These are phyloP conservation scores for Pleoardoris graminearum DNA, from an alignment of 2,329 filamentous ascomycete species.

Conservation along the genomic window DNA sequence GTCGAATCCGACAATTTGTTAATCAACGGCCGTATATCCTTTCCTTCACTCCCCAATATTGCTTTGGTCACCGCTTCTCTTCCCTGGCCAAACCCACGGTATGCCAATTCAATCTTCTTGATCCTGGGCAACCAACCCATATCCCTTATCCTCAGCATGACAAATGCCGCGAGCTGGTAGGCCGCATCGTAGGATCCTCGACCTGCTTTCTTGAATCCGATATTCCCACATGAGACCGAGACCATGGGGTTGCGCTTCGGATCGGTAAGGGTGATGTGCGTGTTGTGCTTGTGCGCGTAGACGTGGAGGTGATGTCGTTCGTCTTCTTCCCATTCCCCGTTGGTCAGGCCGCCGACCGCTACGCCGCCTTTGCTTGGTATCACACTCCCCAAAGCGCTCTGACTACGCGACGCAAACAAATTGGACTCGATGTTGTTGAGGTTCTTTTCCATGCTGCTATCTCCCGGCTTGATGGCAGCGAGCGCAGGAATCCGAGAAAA, in stretches of 20 bases:
- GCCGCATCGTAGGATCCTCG: constrained; percentile 86
- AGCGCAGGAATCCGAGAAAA: constrained; percentile 36
- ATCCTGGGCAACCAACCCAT: constrained; percentile 77
- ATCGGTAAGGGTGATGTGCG: constrained; percentile 85
- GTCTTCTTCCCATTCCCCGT: constrained; percentile 37
- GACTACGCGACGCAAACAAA: constrained; percentile 12
- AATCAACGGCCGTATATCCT: constrained; percentile 72
- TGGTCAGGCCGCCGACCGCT: constrained; percentile 19
- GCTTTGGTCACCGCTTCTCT: constrained; percentile 90
- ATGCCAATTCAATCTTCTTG: constrained; percentile 73
- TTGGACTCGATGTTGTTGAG: constrained; percentile 13
- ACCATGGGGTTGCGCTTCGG: constrained; percentile 80
- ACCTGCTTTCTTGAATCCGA: constrained; percentile 85
- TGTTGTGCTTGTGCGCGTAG: constrained; percentile 89
- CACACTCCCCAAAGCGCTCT: constrained; percentile 21
- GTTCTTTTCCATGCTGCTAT: constrained; percentile 2
- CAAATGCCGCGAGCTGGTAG: constrained; percentile 84
- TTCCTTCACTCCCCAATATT: constrained; percentile 82
- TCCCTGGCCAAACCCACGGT: constrained; percentile 84
- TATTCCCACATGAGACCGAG: constrained; percentile 78
- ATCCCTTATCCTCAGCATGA: constrained; percentile 83
- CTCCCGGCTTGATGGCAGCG: constrained; percentile 14
- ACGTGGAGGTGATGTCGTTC: constrained; percentile 86
- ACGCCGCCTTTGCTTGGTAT: constrained; percentile 18
- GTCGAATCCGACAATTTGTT: constrained; percentile 82